Evolutionary conservation across 176 grass and related monocot species (phyloP).

Genomic region (Musa beccarii): DNA sequence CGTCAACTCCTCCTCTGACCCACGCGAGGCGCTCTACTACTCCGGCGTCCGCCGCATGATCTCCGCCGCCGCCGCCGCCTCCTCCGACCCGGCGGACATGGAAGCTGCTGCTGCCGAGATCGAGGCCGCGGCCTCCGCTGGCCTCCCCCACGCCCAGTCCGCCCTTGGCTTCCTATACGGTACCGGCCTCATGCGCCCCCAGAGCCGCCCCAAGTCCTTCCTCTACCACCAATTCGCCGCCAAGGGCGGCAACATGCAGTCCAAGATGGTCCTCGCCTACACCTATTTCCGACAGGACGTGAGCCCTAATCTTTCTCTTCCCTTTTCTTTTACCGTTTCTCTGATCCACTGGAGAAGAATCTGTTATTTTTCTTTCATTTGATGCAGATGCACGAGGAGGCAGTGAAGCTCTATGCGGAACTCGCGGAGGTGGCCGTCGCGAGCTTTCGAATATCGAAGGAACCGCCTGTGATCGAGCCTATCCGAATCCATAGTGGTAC

Average conservation of each 20-base stretch:
- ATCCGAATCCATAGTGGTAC: conserved; percentile 83
- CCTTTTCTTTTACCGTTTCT: background rate
- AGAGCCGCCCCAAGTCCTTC: conserved; percentile 55
- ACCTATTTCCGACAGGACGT: conserved; percentile 77
- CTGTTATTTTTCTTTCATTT: conserved; percentile 2
- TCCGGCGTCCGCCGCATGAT: conserved; percentile 37
- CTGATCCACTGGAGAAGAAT: conserved; percentile 8
- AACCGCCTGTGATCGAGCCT: conserved; percentile 64
- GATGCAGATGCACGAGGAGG: conserved; percentile 77
- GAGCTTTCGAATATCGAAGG: conserved; percentile 77
- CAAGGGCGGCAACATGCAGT: conserved; percentile 65
- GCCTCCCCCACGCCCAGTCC: conserved; percentile 57
- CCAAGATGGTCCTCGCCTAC: conserved; percentile 87
- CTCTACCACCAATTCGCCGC: conserved; percentile 86
- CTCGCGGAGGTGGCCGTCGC: conserved; percentile 72
- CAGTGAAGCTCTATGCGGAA: conserved; percentile 70
- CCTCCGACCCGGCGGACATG: conserved; percentile 53
- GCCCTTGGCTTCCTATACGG: conserved; percentile 67
- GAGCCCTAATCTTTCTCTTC: conserved; percentile 9
- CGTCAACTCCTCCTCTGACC: conserved; percentile 15
- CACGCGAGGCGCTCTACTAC: conserved; percentile 11
- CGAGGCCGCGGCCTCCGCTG: conserved; percentile 45
- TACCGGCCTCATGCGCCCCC: conserved; percentile 47
- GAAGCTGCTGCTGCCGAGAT: conserved; percentile 53
- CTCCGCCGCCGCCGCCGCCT: conserved; percentile 52